Percentiles rank a stretch among this genome's conserved stretches.
Conservation (phyloP, 1,139 yeast genomes). For the Kodamaea ohmeri region DNA sequence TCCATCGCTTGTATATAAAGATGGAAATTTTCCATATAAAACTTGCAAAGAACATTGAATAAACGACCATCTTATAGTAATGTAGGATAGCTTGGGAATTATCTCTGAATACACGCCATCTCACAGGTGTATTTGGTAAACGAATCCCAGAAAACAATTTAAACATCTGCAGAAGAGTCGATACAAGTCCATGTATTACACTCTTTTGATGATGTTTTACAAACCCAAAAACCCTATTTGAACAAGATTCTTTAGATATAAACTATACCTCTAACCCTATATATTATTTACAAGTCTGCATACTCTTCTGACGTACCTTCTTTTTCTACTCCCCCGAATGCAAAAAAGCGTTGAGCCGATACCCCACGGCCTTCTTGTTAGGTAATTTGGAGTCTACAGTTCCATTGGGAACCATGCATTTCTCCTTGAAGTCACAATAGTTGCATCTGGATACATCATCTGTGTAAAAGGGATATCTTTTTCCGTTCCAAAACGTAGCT, state of each 20-base stretch:
- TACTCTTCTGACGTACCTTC: not conserved
- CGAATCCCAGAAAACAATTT: constrained; percentile 41
- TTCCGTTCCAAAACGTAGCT: constrained; percentile 55
- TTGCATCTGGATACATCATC: constrained; percentile 41
- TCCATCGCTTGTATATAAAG: constrained; percentile 1
- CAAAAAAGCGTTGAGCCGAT: constrained; percentile 14
- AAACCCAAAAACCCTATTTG: constrained; percentile 13
- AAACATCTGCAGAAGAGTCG: constrained; percentile 44
- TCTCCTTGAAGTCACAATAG: constrained; percentile 49
- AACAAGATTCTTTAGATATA: too few species aligned
- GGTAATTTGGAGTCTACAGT: constrained; percentile 4
- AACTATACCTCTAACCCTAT: too few species aligned
- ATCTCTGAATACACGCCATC: constrained; percentile 45
- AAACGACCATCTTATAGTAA: constrained; percentile 4
- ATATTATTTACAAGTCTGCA: too few species aligned
- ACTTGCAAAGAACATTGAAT: constrained; percentile 4
- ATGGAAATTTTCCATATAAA: not conserved
- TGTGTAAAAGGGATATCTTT: constrained; percentile 42
- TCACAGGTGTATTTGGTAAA: constrained; percentile 44
- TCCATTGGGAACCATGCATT: constrained; percentile 34
- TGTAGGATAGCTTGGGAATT: constrained; percentile 28
- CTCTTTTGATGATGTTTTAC: constrained; percentile 45
- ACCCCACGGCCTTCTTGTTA: constrained; percentile 11
- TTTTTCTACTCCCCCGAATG: not conserved
- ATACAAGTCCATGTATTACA: constrained; percentile 24